Percentiles rank a stretch among this genome's conserved stretches.
These are phyloP conservation scores for Nitzschia sp. DNA, from an alignment of 108 stramenopile genomes.

Conservation along the genomic window DNA sequence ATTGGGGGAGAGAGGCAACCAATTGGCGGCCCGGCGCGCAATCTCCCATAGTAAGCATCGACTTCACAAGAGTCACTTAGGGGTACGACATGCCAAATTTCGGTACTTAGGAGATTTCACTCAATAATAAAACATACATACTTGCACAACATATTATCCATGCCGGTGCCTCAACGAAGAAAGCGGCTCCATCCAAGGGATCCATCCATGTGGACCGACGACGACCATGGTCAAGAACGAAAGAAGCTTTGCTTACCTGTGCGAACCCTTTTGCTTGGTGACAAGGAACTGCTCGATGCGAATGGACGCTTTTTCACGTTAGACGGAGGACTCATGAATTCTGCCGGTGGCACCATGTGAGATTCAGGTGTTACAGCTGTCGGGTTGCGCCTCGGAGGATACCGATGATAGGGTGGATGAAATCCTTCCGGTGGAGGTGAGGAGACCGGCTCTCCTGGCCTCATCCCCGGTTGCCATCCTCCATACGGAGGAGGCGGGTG, in stretches of 20 bases:
- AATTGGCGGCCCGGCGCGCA: neutral
- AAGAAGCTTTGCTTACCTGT: slow-evolving; percentile 12
- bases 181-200: slow-evolving; percentile 14
- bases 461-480: slow-evolving; percentile 7
- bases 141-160: neutral
- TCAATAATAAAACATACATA: slow-evolving; percentile 7
- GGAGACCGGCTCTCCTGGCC: slow-evolving; percentile 1
- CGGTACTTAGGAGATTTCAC: slow-evolving; percentile 9
- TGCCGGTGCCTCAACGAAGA: slow-evolving; percentile 2
- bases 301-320: slow-evolving; percentile 19
- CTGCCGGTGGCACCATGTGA: slow-evolving; percentile 21
- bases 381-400: slow-evolving; percentile 22
- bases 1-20: neutral
- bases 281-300: slow-evolving; percentile 23
- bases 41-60: neutral
- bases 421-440: slow-evolving; percentile 23
- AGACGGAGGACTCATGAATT: slow-evolving; percentile 34
- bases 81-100: slow-evolving; percentile 6
- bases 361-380: slow-evolving; percentile 42
- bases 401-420: slow-evolving; percentile 19
- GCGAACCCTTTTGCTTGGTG: slow-evolving; percentile 34
- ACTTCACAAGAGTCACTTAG: slow-evolving; percentile 12
- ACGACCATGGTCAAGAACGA: slow-evolving; percentile 1
- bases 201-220: too few relatives aligned
- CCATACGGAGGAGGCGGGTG: slow-evolving; percentile 18